These are phyloP conservation scores for Mercurialis annua DNA, from an alignment of 345 rosid genomes.

Conservation along the genomic window DNA sequence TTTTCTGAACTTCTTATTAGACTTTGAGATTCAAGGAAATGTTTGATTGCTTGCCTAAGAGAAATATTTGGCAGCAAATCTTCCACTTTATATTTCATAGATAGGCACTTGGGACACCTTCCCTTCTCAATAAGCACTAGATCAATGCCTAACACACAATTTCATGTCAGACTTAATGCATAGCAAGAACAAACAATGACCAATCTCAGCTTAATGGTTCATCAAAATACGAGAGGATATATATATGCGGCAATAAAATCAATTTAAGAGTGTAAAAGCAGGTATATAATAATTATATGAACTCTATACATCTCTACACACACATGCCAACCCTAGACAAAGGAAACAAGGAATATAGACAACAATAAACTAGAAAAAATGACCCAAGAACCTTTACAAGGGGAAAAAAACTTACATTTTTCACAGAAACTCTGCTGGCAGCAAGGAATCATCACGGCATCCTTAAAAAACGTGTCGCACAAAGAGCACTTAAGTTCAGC, in stretches of 20 bases:
- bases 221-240: background rate
- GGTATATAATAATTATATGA: background rate
- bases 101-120: slow-evolving; percentile 47
- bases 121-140: slow-evolving; percentile 35
- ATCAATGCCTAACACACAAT: slow-evolving; percentile 37
- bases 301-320: background rate
- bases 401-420: slow-evolving; percentile 40
- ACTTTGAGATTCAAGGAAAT: slow-evolving; percentile 36
- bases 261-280: background rate
- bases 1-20: slow-evolving; percentile 26
- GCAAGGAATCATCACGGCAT: slow-evolving; percentile 60
- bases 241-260: background rate
- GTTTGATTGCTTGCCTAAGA: slow-evolving; percentile 45
- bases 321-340: background rate
- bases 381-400: background rate
- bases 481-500: slow-evolving; percentile 46
- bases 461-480: slow-evolving; percentile 36
- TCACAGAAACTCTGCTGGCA: slow-evolving; percentile 57
- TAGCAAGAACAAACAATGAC: slow-evolving; percentile 11
- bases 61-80: slow-evolving; percentile 53
- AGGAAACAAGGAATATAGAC: background rate
- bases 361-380: background rate
- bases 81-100: slow-evolving; percentile 33
- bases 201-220: background rate
- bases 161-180: background rate